Evolutionary conservation across 495 filamentous ascomycete species (phyloP).

Genomic region (Cercophora sp.): DNA sequence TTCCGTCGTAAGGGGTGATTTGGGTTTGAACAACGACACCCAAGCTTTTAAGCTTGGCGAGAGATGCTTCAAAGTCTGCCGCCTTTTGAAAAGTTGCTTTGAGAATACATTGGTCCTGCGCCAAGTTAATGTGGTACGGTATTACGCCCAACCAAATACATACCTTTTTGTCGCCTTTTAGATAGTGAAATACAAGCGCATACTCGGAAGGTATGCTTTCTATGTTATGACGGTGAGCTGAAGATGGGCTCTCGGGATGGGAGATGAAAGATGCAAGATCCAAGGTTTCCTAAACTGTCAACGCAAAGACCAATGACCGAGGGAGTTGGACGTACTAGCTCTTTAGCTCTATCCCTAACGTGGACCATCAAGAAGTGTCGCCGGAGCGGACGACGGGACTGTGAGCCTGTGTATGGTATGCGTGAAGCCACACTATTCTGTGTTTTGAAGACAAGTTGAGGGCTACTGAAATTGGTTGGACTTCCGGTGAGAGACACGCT

Average conservation of each 20-base stretch:
- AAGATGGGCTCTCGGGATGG: background rate
- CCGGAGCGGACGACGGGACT: conserved; percentile 10
- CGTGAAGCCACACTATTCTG: conserved; percentile 16
- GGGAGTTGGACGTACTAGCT: conserved; percentile 17
- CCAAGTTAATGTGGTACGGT: background rate
- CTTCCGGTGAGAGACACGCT: conserved; percentile 20
- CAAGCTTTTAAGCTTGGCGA: background rate
- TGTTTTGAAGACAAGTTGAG: conserved; percentile 30
- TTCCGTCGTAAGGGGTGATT: too few species aligned
- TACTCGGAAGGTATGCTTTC: conserved; percentile 2
- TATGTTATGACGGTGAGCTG: conserved; percentile 5
- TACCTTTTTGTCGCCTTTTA: conserved; percentile 7
- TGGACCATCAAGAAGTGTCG: conserved; percentile 28
- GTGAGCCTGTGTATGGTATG: conserved; percentile 16
- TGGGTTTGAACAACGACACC: background rate
- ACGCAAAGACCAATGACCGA: background rate
- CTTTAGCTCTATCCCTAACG: conserved; percentile 31
- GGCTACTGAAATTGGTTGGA: conserved; percentile 22
- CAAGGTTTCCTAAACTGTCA: conserved; percentile 25
- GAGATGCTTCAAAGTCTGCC: conserved; percentile 15
- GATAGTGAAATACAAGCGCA: conserved; percentile 21
- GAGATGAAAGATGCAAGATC: conserved; percentile 16
- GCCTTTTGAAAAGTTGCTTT: conserved; percentile 12
- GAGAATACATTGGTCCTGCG: conserved; percentile 10
- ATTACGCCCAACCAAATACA: background rate